A percentile compares a stretch with the other conserved stretches of the same genome.
Evolutionary conservation across 768 basidiomycete species (phyloP).

Genomic region (Mycena vulgaris): DNA sequence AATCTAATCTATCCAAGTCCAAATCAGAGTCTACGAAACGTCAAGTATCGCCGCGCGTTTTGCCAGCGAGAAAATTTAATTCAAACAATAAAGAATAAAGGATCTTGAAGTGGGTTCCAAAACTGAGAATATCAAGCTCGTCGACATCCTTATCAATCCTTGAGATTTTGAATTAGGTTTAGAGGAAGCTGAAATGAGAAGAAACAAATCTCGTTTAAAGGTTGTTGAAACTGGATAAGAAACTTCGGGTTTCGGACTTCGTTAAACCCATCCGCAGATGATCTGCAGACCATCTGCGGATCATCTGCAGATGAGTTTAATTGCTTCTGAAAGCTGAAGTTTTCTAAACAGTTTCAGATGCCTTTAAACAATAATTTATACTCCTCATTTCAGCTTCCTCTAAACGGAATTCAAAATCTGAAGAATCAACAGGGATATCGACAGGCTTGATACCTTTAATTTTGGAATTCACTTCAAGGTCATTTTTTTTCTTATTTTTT

Average conservation of each 20-base stretch:
- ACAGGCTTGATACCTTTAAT: too few relatives aligned
- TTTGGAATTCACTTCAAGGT: too few relatives aligned
- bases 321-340: not conserved
- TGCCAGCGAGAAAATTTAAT: too few relatives aligned
- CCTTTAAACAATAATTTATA: constrained; percentile 9
- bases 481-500: constrained; percentile 9
- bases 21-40: too few relatives aligned
- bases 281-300: too few relatives aligned
- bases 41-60: too few relatives aligned
- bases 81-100: constrained; percentile 11
- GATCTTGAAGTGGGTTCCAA: constrained; percentile 6
- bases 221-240: constrained; percentile 7
- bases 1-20: too few relatives aligned
- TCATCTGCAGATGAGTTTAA: constrained; percentile 22
- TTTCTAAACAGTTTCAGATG: constrained; percentile 1
- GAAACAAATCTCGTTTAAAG: constrained; percentile 8
- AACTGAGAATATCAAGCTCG: not conserved
- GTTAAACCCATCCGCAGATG: constrained; percentile 24
- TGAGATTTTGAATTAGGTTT: constrained; percentile 18
- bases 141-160: constrained; percentile 10
- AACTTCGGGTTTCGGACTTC: not conserved
- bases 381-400: constrained; percentile 14
- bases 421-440: too few relatives aligned
- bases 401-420: constrained; percentile 16
- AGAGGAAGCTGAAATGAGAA: constrained; percentile 12